Conservation (phyloP, 441 rosid species). For the Flueggea neowawraea region DNA sequence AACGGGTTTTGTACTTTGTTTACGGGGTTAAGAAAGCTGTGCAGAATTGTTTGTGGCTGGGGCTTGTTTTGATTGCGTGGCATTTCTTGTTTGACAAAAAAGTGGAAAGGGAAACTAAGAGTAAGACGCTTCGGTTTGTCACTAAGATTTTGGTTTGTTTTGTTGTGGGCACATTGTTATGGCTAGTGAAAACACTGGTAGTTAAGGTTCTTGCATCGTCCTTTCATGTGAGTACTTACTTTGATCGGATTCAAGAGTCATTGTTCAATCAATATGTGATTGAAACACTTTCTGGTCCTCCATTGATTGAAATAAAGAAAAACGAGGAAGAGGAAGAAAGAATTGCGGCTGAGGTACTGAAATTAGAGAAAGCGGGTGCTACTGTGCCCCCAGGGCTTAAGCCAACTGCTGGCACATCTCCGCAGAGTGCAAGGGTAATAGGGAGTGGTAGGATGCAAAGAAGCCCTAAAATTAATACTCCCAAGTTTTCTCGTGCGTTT, state of each 20-base stretch:
- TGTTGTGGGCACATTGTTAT: slow-evolving; percentile 50
- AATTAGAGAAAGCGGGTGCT: slow-evolving; percentile 55
- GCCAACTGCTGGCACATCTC: slow-evolving; percentile 30
- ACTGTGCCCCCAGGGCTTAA: slow-evolving; percentile 38
- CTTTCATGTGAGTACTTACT: slow-evolving; percentile 74
- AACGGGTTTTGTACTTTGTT: slow-evolving; percentile 69
- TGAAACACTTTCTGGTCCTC: slow-evolving; percentile 63
- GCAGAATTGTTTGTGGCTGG: slow-evolving; percentile 74
- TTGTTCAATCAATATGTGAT: slow-evolving; percentile 69
- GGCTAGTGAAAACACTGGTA: slow-evolving; percentile 67
- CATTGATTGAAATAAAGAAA: slow-evolving; percentile 42
- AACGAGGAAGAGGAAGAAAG: slow-evolving; percentile 46
- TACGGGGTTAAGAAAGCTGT: slow-evolving; percentile 71
- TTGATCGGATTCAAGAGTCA: slow-evolving; percentile 70
- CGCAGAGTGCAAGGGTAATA: slow-evolving; percentile 19
- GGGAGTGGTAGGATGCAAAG: slow-evolving; percentile 59
- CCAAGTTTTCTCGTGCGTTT: slow-evolving; percentile 26
- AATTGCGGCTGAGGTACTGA: slow-evolving; percentile 36
- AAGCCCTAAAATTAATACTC: slow-evolving; percentile 42
- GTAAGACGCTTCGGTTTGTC: slow-evolving; percentile 32
- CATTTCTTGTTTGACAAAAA: slow-evolving; percentile 48
- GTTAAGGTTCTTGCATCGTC: slow-evolving; percentile 80
- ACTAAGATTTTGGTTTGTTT: slow-evolving; percentile 58
- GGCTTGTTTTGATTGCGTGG: slow-evolving; percentile 65
- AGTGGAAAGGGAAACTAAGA: slow-evolving; percentile 40